phyloP scores from a whole-genome alignment of 2,329 filamentous ascomycete species.

The Biscogniauxia mediterranea region DNA sequence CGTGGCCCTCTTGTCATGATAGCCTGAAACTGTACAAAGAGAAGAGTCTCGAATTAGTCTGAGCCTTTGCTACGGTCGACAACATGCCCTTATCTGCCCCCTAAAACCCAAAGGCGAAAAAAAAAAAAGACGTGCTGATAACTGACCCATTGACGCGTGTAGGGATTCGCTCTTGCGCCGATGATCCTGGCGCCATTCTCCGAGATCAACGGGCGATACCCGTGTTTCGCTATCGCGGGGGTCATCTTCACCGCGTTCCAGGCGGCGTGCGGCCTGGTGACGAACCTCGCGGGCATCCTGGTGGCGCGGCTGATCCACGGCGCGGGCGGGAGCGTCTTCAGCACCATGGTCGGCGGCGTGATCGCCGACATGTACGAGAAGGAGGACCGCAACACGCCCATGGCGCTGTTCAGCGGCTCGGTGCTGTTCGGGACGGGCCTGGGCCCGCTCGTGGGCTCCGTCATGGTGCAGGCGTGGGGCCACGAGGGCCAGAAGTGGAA shows the following conservation, averaged over 20 bases:
- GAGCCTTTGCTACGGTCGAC: no score
- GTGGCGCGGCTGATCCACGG: conserved; percentile 74
- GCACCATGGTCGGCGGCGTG: conserved; percentile 89
- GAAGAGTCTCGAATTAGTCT: no score
- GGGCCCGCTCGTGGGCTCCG: conserved; percentile 70
- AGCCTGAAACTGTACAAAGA: no score
- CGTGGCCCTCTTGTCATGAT: no score
- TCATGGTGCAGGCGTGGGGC: conserved; percentile 62
- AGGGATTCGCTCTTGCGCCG: conserved; percentile 76
- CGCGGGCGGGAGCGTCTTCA: conserved; percentile 74
- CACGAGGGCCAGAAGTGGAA: conserved; percentile 56
- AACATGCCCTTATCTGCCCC: no score
- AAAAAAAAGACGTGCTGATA: no score
- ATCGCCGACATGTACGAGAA: conserved; percentile 83
- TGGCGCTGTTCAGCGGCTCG: conserved; percentile 81
- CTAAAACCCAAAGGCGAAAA: no score
- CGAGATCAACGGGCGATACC: conserved; percentile 82
- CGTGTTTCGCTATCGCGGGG: conserved; percentile 75
- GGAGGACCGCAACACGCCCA: conserved; percentile 78
- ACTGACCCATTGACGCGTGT: neutral
- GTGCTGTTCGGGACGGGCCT: conserved; percentile 78
- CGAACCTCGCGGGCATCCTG: conserved; percentile 69
- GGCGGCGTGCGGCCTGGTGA: conserved; percentile 70
- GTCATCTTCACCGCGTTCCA: conserved; percentile 69
- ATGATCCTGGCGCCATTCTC: conserved; percentile 88